Base-by-base conservation (phyloP, 2,329 filamentous ascomycete species). In the Aureobasidium sp. region DNA sequence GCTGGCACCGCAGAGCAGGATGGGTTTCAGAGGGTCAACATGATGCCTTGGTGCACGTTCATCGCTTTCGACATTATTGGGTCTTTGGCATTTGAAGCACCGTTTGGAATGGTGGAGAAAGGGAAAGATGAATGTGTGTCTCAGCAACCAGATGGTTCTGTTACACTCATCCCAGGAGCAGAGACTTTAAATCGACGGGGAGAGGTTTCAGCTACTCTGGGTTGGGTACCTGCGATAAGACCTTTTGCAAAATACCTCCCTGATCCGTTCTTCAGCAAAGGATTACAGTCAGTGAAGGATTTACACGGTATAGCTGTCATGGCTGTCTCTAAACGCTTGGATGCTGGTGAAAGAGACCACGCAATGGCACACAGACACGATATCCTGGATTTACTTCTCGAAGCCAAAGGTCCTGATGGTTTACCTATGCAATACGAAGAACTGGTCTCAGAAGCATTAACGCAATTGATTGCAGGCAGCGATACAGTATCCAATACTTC, bases 401-500 rank as follows among this genome's bases (percentile, higher is more conserved):
- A 69, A 36, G 69, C 68, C 13, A 69, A 69, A 50, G 71, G 71
- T 52, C 55, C 66, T 1, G 67, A 65, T 37, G 70, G 70, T 15
- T 62, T 66, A 16, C 69, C 69, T 1, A 69, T 73, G 68, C 65
- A 65, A 21, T 63, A 65, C 5, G 62, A 66, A 7, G 70, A 73
- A 37, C 63, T 73, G 9, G 66, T 67, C 13, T 70, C 71, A 8
- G 71, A 73, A 61, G 70, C 71, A 4, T 60, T 73, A 25, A 73
- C 71, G 1, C 67, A 72, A 48, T 63, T 73, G 2, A 73, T 73
- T 21, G 71, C 71, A 15, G 71, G 71, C 8, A 70, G 68, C n/a
- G 71, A 73, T 44, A 73, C 71, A 3, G 69, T 71, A 7, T 70
- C 68, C 25, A 73, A 73, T 61, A 72, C 71, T 1, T 37, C 71